Base-by-base conservation (phyloP, 257 asterid genomes). In the Datura wrightii region DNA sequence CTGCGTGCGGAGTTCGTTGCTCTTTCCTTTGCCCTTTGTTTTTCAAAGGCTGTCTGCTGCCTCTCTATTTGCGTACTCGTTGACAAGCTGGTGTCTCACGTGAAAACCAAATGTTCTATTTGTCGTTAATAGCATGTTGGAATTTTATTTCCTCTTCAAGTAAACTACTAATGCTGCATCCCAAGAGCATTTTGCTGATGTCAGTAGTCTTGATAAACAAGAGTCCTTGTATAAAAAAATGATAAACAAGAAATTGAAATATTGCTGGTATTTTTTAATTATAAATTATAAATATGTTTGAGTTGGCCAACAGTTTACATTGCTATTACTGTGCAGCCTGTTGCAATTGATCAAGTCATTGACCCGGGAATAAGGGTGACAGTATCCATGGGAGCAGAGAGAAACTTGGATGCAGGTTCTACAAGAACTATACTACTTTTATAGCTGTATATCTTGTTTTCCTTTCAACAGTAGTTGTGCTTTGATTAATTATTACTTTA, bases 321-420 rank as follows among this genome's bases (percentile, higher is more conserved):
- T 76, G 82, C 82, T 50, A 48, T 19, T 85, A 46, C 52, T 72
- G 11, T 87, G 93, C 97, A 97, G 99, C 88, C 88, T 90, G 90
- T 94, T 59, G 83, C 86, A 79, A 86, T 97, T 56, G 94, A 93
- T 86, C 87, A 92, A 92, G 93, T 85, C 72, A 88, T 91, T 80
- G 95, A 92, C 85, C 96, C 97, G 48, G 99, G 99, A 53, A 90
- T 15, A 90, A 92, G 99, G 90, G 98, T 95, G 53, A 97, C 99
- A 16, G 98, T 97, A 79, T 94, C 94, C 58, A 95, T 93, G 98
- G 98, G 98, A 83, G 85, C 91, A 62, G 87, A 93, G 60, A 97
- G 97, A 82, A 89, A 89, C 82, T 90, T 93, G 53, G 95, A 91
- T 86, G 82, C 92, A 86, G 97, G 99, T 96, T 83, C 87, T 85